Conservation (phyloP, 169 alveolate genomes). For the Plasmodium gaboni region DNA sequence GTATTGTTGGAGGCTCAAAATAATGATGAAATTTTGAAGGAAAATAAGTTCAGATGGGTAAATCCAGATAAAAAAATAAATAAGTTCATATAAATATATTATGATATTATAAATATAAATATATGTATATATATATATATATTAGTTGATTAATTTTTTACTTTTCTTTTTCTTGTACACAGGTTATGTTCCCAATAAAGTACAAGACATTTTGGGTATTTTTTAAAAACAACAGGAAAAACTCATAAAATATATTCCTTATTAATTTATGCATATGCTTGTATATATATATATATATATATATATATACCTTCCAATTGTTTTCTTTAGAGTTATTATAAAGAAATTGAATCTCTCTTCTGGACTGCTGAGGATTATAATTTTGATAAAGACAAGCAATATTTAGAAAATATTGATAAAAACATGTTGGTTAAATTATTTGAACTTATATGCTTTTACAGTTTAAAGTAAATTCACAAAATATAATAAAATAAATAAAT, state of each 20-base stretch:
- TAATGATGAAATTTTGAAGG: conserved; percentile 88
- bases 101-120: background rate
- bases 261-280: conserved; percentile 5
- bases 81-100: background rate
- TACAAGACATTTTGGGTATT: conserved; percentile 89
- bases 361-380: conserved; percentile 93
- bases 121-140: background rate
- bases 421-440: conserved; percentile 58
- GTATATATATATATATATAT: background rate
- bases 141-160: background rate
- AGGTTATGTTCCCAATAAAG: conserved; percentile 89
- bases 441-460: conserved; percentile 74
- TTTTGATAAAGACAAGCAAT: conserved; percentile 84
- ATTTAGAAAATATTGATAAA: conserved; percentile 62
- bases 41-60: conserved; percentile 91
- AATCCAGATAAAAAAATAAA: background rate
- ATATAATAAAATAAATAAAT: background rate
- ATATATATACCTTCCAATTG: background rate
- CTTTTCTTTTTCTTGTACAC: background rate
- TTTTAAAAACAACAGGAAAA: conserved; percentile 8
- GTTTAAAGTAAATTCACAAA: conserved; percentile 39
- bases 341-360: conserved; percentile 88
- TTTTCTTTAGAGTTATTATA: conserved; percentile 84
- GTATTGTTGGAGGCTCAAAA: conserved; percentile 77
- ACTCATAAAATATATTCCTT: background rate